phyloP scores from a whole-genome alignment of 108 stramenopile species.

The Cyclostephanos tholiformis region DNA sequence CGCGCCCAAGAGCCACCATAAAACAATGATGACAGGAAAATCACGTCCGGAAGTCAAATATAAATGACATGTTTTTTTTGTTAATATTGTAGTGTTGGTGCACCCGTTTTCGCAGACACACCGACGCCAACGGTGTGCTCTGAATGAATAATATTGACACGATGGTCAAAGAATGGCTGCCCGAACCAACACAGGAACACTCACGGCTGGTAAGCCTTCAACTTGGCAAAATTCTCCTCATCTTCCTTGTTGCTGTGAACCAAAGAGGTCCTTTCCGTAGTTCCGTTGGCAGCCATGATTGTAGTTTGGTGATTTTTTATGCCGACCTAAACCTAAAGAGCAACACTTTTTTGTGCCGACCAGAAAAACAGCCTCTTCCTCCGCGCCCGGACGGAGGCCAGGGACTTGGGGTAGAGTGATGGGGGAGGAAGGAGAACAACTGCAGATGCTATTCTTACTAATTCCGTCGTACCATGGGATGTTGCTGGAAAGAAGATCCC shows the following conservation, averaged over 20 bases:
- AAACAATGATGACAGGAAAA: not conserved
- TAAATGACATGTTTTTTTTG: not conserved
- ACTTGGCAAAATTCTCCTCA: conserved; percentile 66
- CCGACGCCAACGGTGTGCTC: not conserved
- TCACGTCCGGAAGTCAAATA: not conserved
- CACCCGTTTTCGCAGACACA: not conserved
- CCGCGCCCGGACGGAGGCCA: no score
- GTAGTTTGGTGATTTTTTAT: no score
- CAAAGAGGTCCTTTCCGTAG: conserved; percentile 77
- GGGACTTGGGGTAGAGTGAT: no score
- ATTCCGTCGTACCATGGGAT: no score
- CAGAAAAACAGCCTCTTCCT: no score
- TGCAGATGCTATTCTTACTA: no score
- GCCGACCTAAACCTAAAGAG: no score
- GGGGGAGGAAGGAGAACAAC: no score
- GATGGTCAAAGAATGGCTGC: not conserved
- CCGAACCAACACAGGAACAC: conserved; percentile 15
- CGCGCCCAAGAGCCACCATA: not conserved
- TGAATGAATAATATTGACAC: not conserved
- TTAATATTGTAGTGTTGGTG: conserved; percentile 2
- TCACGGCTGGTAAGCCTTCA: conserved; percentile 90
- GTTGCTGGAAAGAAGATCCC: no score
- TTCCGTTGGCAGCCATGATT: conserved; percentile 44
- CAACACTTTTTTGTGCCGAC: no score
- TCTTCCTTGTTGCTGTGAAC: conserved; percentile 57